phyloP scores from a whole-genome alignment of 2,329 filamentous ascomycete genomes.

The Cercospora berteroae region DNA sequence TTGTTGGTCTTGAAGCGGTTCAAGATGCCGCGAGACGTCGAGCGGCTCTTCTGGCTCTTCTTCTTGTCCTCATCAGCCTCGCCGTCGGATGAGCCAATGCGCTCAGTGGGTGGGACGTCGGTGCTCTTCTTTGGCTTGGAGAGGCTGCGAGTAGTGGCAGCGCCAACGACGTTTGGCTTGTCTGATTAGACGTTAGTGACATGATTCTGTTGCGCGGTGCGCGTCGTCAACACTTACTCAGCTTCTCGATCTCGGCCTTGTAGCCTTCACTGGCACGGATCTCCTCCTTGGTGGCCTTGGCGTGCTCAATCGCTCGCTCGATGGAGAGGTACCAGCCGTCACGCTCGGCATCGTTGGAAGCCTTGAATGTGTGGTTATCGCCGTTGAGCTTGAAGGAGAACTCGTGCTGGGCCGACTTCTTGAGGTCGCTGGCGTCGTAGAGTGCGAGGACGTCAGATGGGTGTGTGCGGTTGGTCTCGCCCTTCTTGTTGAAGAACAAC shows the following conservation, averaged over 20 bases:
- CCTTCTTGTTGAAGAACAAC: conserved; percentile 83
- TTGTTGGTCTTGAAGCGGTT: conserved; percentile 61
- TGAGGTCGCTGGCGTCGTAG: conserved; percentile 67
- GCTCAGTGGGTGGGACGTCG: conserved; percentile 43
- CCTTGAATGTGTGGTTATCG: conserved; percentile 94
- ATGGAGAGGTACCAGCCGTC: conserved; percentile 88
- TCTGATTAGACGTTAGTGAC: conserved; percentile 22
- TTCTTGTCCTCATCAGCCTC: conserved; percentile 43
- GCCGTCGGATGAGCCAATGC: conserved; percentile 45
- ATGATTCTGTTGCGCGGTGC: conserved; percentile 33
- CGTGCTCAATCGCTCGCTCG: conserved; percentile 78
- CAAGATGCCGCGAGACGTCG: conserved; percentile 58
- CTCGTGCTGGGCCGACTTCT: conserved; percentile 72
- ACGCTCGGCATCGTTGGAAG: conserved; percentile 69
- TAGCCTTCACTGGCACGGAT: conserved; percentile 80
- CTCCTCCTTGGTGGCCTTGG: conserved; percentile 72
- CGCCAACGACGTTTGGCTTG: conserved; percentile 38
- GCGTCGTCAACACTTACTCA: conserved; percentile 49
- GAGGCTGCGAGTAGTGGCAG: conserved; percentile 37
- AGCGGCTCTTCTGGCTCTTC: conserved; percentile 59
- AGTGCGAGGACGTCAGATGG: conserved; percentile 70
- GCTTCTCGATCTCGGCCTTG: conserved; percentile 78
- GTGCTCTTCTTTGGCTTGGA: conserved; percentile 49
- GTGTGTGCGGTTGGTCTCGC: conserved; percentile 69
- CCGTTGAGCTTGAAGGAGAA: conserved; percentile 83